Percentiles rank a stretch among this genome's conserved stretches.
Conservation (phyloP, 345 rosid genomes). For the Zanthoxylum bungeanum region DNA sequence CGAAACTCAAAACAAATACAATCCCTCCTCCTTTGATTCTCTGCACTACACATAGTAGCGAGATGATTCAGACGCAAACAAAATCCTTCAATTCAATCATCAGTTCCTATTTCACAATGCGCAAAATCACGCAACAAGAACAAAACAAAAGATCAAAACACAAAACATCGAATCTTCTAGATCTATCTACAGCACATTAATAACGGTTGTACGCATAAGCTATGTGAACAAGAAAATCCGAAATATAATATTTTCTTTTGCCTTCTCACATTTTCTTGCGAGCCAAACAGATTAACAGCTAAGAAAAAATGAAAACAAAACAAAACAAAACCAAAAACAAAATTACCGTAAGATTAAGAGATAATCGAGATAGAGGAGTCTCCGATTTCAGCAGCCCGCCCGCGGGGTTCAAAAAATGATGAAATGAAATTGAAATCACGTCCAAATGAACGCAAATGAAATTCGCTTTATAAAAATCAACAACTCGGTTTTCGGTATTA, state of each 20-base stretch:
- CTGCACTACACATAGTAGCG: background rate
- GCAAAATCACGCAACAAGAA: background rate
- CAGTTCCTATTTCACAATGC: background rate
- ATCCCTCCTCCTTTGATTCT: background rate
- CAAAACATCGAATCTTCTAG: background rate
- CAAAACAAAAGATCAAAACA: background rate
- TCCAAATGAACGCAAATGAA: conserved; percentile 13
- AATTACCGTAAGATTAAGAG: conserved; percentile 5
- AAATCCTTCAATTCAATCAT: background rate
- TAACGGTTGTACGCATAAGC: background rate
- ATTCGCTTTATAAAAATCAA: conserved; percentile 12
- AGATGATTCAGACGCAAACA: conserved; percentile 1
- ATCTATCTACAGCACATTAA: background rate
- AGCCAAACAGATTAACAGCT: conserved; percentile 1
- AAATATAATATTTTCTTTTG: background rate
- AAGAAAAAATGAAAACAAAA: background rate
- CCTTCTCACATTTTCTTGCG: background rate
- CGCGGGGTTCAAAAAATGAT: too few relatives aligned
- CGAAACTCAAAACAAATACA: background rate
- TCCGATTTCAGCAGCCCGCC: conserved; percentile 19
- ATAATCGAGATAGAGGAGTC: conserved; percentile 2
- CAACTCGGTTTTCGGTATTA: background rate
- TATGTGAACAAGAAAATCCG: background rate
- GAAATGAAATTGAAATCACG: conserved; percentile 1
- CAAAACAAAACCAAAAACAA: background rate